Evolutionary conservation across 148 eudicot species (phyloP).

Genomic region (Beta vulgaris): DNA sequence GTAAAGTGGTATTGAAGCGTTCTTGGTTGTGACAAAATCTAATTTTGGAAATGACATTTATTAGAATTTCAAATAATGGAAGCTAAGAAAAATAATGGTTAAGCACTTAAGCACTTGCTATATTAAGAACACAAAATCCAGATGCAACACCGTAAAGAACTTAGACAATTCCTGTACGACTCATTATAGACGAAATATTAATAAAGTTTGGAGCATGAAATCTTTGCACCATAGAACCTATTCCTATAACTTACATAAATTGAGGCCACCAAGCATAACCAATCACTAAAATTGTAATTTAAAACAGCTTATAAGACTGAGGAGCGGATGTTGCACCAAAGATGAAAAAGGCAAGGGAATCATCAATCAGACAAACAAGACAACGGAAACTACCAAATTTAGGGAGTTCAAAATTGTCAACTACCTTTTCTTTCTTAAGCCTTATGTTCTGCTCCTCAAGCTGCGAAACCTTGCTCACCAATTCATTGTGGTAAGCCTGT

Average conservation of each 20-base stretch:
- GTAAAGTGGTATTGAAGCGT: no score
- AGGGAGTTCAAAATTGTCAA: background rate
- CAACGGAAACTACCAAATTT: background rate
- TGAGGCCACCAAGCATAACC: background rate
- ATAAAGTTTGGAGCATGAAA: background rate
- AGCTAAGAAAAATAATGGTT: background rate
- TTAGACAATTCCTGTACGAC: background rate
- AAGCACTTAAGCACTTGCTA: background rate
- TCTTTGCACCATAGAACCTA: background rate
- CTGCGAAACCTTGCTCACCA: slow-evolving; percentile 64
- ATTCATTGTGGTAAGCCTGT: slow-evolving; percentile 81
- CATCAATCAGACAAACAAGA: background rate
- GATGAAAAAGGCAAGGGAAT: background rate
- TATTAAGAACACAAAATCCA: background rate
- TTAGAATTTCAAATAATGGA: no score
- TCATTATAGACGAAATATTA: background rate
- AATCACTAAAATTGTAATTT: background rate
- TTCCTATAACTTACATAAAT: background rate
- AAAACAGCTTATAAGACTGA: background rate
- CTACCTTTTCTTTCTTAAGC: slow-evolving; percentile 80
- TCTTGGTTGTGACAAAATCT: no score
- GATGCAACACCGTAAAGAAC: background rate
- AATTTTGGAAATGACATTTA: no score
- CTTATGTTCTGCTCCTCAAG: slow-evolving; percentile 70
- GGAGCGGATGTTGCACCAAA: background rate